A percentile compares a stretch with the other conserved stretches of the same genome.
phyloP scores from a whole-genome alignment of 2,329 filamentous ascomycete genomes.

The Stemphylium vesicarium region DNA sequence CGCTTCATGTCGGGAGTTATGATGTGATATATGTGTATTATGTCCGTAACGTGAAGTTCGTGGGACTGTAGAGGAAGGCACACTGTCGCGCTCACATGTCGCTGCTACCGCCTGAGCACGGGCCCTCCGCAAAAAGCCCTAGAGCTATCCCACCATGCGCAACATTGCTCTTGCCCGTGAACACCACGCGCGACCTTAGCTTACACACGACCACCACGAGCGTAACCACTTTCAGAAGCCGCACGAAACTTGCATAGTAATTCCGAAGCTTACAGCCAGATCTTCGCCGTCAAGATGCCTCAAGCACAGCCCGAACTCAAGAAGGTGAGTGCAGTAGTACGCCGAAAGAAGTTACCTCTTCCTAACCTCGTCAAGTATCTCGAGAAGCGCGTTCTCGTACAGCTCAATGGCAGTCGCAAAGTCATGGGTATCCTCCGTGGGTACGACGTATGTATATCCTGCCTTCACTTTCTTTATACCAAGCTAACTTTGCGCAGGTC shows the following conservation, averaged over 20 bases:
- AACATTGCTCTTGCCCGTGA: constrained; percentile 15
- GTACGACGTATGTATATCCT: constrained; percentile 78
- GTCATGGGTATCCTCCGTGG: constrained; percentile 93
- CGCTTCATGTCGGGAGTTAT: constrained; percentile 58
- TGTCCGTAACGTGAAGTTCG: background rate
- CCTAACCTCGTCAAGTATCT: constrained; percentile 74
- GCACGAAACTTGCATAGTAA: background rate
- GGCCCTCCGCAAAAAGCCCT: constrained; percentile 26
- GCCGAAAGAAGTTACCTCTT: background rate
- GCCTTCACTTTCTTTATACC: too few relatives aligned
- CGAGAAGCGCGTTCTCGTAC: constrained; percentile 97
- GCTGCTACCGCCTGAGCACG: constrained; percentile 15
- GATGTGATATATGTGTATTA: background rate
- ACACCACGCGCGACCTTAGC: constrained; percentile 19
- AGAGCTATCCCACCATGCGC: constrained; percentile 27
- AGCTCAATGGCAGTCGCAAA: constrained; percentile 96
- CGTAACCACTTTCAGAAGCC: background rate
- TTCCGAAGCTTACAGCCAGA: constrained; percentile 2
- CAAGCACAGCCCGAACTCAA: constrained; percentile 99
- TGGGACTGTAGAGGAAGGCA: background rate
- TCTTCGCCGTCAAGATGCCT: constrained; percentile 72
- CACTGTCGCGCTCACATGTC: constrained; percentile 20
- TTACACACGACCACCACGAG: constrained; percentile 9
- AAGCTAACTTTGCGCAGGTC: constrained; percentile 63
- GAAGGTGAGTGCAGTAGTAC: constrained; percentile 68